phyloP scores from a whole-genome alignment of 805 yeast genomes.

The Isabelozyma rhagii region DNA sequence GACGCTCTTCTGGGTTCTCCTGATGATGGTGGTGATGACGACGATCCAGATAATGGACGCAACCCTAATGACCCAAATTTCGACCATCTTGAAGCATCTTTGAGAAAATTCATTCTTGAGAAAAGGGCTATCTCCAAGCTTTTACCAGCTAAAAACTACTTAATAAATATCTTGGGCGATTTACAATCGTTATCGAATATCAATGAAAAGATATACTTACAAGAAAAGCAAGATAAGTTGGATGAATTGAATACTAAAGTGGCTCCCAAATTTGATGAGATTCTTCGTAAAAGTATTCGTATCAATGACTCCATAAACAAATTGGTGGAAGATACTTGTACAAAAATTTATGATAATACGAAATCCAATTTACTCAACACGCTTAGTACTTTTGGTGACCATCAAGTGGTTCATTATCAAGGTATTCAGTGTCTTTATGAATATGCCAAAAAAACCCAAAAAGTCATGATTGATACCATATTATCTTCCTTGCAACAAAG shows the following conservation, averaged over 20 bases:
- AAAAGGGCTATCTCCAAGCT: conserved; percentile 86
- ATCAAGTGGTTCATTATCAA: conserved; percentile 51
- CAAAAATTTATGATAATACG: conserved; percentile 59
- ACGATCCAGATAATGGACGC: conserved; percentile 28
- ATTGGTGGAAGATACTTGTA: conserved; percentile 58
- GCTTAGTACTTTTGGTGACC: conserved; percentile 49
- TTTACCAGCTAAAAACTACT: conserved; percentile 88
- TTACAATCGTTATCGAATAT: conserved; percentile 54
- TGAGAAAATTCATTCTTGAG: conserved; percentile 82
- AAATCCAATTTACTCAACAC: conserved; percentile 50
- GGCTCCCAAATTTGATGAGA: conserved; percentile 60
- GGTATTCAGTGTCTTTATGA: conserved; percentile 65
- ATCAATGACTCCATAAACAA: conserved; percentile 59
- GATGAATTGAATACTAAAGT: conserved; percentile 49
- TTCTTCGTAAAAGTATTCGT: conserved; percentile 48
- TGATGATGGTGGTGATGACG: conserved; percentile 30
- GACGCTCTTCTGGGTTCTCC: conserved; percentile 39
- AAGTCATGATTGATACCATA: conserved; percentile 62
- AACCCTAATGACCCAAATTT: conserved; percentile 58
- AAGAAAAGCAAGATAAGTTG: conserved; percentile 47
- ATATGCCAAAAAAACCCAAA: conserved; percentile 70
- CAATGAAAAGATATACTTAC: conserved; percentile 55
- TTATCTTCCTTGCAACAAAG: conserved; percentile 58
- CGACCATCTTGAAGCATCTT: conserved; percentile 78
- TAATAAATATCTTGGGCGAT: conserved; percentile 68